Conservation (phyloP, 2,329 filamentous ascomycete species). For the Ascochyta clinopodiicola region DNA sequence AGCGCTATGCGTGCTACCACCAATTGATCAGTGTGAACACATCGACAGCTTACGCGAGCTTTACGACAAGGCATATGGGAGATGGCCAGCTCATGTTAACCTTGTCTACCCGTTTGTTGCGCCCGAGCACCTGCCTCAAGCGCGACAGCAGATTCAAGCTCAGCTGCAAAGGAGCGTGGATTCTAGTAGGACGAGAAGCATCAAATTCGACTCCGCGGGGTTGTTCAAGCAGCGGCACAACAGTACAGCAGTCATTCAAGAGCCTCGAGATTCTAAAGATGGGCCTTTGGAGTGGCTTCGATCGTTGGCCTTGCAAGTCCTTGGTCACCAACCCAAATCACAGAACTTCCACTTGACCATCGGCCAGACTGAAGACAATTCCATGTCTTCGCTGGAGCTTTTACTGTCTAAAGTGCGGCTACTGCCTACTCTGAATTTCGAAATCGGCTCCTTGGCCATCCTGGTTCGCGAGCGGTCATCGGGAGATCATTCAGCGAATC, state of each 20-base stretch:
- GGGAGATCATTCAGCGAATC: slow-evolving; percentile 39
- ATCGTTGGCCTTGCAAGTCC: slow-evolving; percentile 25
- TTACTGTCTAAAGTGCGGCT: slow-evolving; percentile 61
- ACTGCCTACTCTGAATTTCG: slow-evolving; percentile 59
- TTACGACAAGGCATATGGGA: slow-evolving; percentile 66
- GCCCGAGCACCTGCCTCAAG: slow-evolving; percentile 54
- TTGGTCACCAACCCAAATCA: slow-evolving; percentile 27
- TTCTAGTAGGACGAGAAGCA: not conserved
- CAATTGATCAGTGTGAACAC: slow-evolving; percentile 54
- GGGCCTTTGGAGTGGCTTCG: slow-evolving; percentile 28
- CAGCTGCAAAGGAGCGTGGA: slow-evolving; percentile 31
- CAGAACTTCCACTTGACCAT: slow-evolving; percentile 64
- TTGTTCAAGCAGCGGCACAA: slow-evolving; percentile 59
- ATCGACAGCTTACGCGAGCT: slow-evolving; percentile 64
- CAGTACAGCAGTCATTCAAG: slow-evolving; percentile 52
- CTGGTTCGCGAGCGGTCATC: slow-evolving; percentile 57
- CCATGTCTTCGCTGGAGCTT: slow-evolving; percentile 56
- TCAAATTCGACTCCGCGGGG: slow-evolving; percentile 51
- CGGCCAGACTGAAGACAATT: slow-evolving; percentile 61
- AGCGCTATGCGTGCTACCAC: slow-evolving; percentile 67
- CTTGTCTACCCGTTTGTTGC: slow-evolving; percentile 70
- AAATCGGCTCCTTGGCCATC: slow-evolving; percentile 58
- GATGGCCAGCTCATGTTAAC: slow-evolving; percentile 73
- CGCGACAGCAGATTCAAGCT: slow-evolving; percentile 51
- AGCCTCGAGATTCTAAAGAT: slow-evolving; percentile 4